Conservation (phyloP, 176 grass and related monocot genomes). For the Musa schizocarpa region DNA sequence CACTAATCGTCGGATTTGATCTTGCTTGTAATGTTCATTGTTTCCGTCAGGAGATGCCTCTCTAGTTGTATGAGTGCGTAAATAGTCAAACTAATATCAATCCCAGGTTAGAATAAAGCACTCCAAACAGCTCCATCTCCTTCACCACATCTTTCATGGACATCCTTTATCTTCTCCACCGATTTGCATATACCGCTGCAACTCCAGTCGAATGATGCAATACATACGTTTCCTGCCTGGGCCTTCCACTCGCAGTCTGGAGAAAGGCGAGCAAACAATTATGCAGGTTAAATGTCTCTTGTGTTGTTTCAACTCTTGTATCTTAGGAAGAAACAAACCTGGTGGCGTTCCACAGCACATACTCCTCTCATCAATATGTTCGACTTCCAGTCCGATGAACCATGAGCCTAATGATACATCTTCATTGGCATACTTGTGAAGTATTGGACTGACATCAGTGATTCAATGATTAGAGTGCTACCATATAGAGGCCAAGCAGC, state of each 20-base stretch:
- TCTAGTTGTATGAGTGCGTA: not conserved
- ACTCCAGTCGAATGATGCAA: slow-evolving; percentile 15
- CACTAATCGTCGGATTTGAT: not conserved
- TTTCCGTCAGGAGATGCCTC: not conserved
- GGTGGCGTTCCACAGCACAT: slow-evolving; percentile 95
- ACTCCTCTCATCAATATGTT: slow-evolving; percentile 81
- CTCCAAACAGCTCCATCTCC: slow-evolving; percentile 17
- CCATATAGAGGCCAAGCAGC: not conserved
- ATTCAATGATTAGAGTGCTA: not conserved
- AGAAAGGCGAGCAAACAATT: not conserved
- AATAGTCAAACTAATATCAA: not conserved
- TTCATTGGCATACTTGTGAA: slow-evolving; percentile 91
- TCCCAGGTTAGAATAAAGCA: slow-evolving; percentile 1
- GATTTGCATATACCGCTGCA: slow-evolving; percentile 16
- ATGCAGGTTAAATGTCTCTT: not conserved
- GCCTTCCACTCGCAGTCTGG: slow-evolving; percentile 18
- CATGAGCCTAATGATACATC: slow-evolving; percentile 82
- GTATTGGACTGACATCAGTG: slow-evolving; percentile 53
- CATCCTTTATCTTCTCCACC: slow-evolving; percentile 18
- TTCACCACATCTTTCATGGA: slow-evolving; percentile 14
- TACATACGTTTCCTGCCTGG: slow-evolving; percentile 14
- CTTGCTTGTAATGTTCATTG: no score
- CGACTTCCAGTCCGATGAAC: slow-evolving; percentile 84
- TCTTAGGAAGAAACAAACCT: slow-evolving; percentile 26
- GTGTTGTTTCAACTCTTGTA: not conserved